These are phyloP conservation scores for Metschnikowia peoriensis DNA, from an alignment of 805 yeast species.

Conservation along the genomic window DNA sequence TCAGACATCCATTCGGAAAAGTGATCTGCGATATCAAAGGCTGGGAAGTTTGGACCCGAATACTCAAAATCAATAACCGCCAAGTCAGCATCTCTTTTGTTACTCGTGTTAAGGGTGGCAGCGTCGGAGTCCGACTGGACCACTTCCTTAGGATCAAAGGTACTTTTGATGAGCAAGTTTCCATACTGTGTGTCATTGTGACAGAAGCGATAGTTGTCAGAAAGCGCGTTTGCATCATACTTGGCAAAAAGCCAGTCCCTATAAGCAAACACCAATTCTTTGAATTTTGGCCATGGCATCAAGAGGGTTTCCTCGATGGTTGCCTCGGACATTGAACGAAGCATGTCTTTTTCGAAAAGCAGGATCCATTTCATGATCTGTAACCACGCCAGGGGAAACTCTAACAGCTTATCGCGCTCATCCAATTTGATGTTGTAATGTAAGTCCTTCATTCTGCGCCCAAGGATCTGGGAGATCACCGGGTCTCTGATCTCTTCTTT, in stretches of 20 bases:
- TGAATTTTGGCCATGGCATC: constrained; percentile 50
- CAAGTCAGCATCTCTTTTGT: constrained; percentile 47
- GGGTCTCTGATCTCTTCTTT: constrained; percentile 72
- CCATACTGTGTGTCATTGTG: constrained; percentile 98
- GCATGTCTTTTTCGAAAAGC: constrained; percentile 42
- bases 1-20: constrained; percentile 97
- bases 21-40: constrained; percentile 89
- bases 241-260: constrained; percentile 57
- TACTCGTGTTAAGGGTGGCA: constrained; percentile 20
- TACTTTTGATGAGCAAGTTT: constrained; percentile 64
- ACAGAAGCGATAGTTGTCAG: constrained; percentile 67
- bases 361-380: constrained; percentile 70
- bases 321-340: constrained; percentile 30
- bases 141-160: constrained; percentile 51
- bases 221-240: constrained; percentile 45
- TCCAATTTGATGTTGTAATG: constrained; percentile 75
- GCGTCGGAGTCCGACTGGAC: constrained; percentile 16
- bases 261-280: constrained; percentile 49
- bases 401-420: constrained; percentile 46
- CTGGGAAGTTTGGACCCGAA: constrained; percentile 86
- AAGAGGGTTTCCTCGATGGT: constrained; percentile 41
- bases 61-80: constrained; percentile 97
- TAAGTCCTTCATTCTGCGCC: constrained; percentile 94
- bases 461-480: constrained; percentile 76
- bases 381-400: constrained; percentile 69